Percentiles rank a stretch among this genome's conserved stretches.
Conservation (phyloP, 257 asterid species). For the Misopates orontium region DNA sequence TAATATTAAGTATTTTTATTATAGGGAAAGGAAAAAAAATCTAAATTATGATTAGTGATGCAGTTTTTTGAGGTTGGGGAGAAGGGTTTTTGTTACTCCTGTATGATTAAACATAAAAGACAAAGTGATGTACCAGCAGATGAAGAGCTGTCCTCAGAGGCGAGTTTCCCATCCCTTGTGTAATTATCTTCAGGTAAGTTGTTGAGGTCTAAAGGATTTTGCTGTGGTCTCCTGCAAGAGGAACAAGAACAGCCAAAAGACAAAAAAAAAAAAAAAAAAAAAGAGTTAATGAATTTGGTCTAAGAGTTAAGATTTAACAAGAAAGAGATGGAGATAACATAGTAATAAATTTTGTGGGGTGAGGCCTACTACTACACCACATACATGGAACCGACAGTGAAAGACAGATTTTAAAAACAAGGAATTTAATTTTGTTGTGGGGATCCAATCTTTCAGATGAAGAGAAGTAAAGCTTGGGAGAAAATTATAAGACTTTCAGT, state of each 20-base stretch:
- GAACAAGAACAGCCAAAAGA: conserved; percentile 10
- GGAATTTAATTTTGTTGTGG: conserved; percentile 8
- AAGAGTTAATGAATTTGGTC: neutral
- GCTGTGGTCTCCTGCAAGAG: conserved; percentile 74
- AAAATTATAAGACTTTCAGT: conserved; percentile 59
- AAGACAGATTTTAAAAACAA: conserved; percentile 34
- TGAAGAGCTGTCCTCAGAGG: conserved; percentile 74
- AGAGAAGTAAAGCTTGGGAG: conserved; percentile 41
- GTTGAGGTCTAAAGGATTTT: conserved; percentile 87
- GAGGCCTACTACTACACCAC: conserved; percentile 28
- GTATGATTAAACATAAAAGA: conserved; percentile 18
- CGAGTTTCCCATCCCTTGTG: conserved; percentile 55
- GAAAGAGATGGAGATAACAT: conserved; percentile 11
- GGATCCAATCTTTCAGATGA: conserved; percentile 26
- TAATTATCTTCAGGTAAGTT: conserved; percentile 80
- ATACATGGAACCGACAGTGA: conserved; percentile 79
- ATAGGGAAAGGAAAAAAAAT: too few relatives aligned
- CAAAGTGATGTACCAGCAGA: conserved; percentile 65
- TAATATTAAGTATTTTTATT: too few relatives aligned
- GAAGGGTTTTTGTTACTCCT: too few relatives aligned
- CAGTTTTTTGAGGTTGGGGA: too few relatives aligned
- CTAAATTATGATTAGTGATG: too few relatives aligned
- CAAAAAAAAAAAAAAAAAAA: neutral
- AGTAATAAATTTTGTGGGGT: conserved; percentile 37
- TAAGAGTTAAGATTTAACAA: neutral